Conservation (phyloP, 345 rosid species). For the Pistacia atlantica region DNA sequence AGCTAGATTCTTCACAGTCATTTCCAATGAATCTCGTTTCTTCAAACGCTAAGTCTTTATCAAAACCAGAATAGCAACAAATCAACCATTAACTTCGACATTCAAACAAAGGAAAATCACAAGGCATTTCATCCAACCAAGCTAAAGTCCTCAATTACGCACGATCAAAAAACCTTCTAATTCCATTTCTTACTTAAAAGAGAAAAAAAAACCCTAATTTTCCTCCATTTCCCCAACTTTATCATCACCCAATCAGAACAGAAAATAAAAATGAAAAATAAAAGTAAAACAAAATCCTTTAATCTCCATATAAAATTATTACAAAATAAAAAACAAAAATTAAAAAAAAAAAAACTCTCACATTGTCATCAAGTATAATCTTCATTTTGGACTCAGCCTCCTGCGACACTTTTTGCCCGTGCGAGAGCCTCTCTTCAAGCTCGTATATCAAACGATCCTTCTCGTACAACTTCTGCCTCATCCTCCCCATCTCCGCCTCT, state of each 20-base stretch:
- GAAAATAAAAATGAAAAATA: not conserved
- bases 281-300: not conserved
- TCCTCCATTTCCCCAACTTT: not conserved
- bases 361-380: constrained; percentile 68
- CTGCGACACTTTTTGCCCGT: constrained; percentile 50
- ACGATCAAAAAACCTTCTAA: not conserved
- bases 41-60: constrained; percentile 66
- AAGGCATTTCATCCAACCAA: not conserved
- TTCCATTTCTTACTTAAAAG: not conserved
- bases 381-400: constrained; percentile 65
- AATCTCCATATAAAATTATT: not conserved
- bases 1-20: constrained; percentile 80
- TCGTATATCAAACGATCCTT: constrained; percentile 67
- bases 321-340: not conserved
- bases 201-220: not conserved
- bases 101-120: not conserved
- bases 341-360: constrained; percentile 16
- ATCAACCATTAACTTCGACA: not conserved
- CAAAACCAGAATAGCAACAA: constrained; percentile 16
- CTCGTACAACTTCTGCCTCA: constrained; percentile 54
- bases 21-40: constrained; percentile 74
- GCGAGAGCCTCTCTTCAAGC: constrained; percentile 53
- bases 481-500: constrained; percentile 61
- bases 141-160: not conserved
- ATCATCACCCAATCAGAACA: not conserved